Percentiles rank a stretch among this genome's conserved stretches.
These are phyloP conservation scores for Trypanosomatidae sp. DNA, from an alignment of 208 protist genomes.

Conservation along the genomic window DNA sequence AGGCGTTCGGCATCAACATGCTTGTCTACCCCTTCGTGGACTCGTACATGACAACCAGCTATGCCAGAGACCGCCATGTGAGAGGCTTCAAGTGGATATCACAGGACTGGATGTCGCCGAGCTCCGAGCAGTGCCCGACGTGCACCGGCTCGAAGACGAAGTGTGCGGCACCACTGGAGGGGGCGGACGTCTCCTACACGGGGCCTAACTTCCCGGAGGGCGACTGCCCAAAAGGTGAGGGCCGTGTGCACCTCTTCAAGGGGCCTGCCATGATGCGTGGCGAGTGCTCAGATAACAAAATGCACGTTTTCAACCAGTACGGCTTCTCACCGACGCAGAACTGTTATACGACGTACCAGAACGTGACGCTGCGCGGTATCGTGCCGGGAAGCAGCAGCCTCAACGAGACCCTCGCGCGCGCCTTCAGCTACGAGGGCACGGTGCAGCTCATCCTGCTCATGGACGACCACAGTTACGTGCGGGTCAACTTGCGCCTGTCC, in stretches of 20 bases:
- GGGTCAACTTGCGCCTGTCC: conserved; percentile 48
- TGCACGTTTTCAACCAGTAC: conserved; percentile 65
- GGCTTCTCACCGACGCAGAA: conserved; percentile 62
- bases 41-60: conserved; percentile 51
- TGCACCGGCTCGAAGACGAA: conserved; percentile 58
- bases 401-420: conserved; percentile 32
- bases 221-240: conserved; percentile 50
- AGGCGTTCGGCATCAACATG: conserved; percentile 83
- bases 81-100: conserved; percentile 79
- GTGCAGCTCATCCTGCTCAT: conserved; percentile 68
- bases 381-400: conserved; percentile 59
- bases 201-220: conserved; percentile 54
- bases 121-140: conserved; percentile 55
- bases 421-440: conserved; percentile 64
- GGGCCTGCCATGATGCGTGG: conserved; percentile 48
- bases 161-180: conserved; percentile 41
- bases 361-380: conserved; percentile 80
- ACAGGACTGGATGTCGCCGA: conserved; percentile 61
- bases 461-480: conserved; percentile 46
- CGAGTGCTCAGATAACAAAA: conserved; percentile 43
- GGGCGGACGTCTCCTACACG: conserved; percentile 40
- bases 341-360: conserved; percentile 74
- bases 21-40: conserved; percentile 71
- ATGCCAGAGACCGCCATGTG: conserved; percentile 69
- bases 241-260: conserved; percentile 65